Evolutionary conservation across 306 rosid species (phyloP).

Genomic region (Prunus salicina): DNA sequence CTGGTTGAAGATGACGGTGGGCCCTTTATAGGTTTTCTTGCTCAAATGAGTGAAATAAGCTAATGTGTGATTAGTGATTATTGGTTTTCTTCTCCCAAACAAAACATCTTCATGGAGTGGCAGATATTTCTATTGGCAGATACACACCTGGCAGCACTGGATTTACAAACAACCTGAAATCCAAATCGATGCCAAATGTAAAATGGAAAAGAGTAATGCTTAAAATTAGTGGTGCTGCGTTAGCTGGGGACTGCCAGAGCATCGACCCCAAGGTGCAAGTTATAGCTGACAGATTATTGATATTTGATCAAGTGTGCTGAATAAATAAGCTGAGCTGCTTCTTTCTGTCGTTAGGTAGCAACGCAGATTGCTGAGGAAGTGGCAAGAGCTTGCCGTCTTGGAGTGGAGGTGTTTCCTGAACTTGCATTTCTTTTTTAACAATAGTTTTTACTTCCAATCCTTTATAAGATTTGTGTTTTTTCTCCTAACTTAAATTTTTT

Average conservation of each 20-base stretch:
- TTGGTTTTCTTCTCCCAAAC: background rate
- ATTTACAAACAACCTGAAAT: slow-evolving; percentile 19
- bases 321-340: slow-evolving; percentile 28
- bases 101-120: slow-evolving; percentile 2
- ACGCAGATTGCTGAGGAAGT: slow-evolving; percentile 53
- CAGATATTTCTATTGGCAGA: slow-evolving; percentile 25
- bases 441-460: background rate
- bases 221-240: slow-evolving; percentile 48
- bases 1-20: background rate
- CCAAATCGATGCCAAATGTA: slow-evolving; percentile 26
- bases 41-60: background rate
- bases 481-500: background rate
- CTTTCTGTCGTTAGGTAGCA: slow-evolving; percentile 42
- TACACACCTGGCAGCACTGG: slow-evolving; percentile 23
- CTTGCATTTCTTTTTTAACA: background rate
- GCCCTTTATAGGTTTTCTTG: background rate
- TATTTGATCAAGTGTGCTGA: background rate
- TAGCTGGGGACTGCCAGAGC: slow-evolving; percentile 47
- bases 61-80: background rate
- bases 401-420: slow-evolving; percentile 33
- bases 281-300: background rate
- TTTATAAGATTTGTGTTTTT: background rate
- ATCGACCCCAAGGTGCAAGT: slow-evolving; percentile 43
- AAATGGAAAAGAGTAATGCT: slow-evolving; percentile 47
- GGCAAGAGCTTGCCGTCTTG: slow-evolving; percentile 38